A percentile compares a stretch with the other conserved stretches of the same genome.
Conservation (phyloP, 169 alveolate species). For the Eimeria acervulina region DNA sequence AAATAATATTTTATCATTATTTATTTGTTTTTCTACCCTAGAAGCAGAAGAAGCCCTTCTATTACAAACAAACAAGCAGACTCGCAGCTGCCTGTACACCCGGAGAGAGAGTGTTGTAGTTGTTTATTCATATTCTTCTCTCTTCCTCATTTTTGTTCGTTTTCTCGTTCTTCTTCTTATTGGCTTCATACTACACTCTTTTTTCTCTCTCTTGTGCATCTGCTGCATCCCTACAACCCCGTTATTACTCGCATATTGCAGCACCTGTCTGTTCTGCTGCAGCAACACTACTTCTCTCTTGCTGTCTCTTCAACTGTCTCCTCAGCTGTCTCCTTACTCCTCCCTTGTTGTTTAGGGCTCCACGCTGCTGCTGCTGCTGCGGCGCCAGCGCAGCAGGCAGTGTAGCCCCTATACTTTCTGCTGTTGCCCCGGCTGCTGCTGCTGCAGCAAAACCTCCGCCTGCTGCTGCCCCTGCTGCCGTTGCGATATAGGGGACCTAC, state of each 20-base stretch:
- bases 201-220: not conserved
- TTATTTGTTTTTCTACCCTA: not conserved
- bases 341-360: not conserved
- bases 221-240: too few relatives aligned
- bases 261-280: too few relatives aligned
- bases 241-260: too few relatives aligned
- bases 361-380: not conserved
- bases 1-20: not conserved
- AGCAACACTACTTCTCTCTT: not conserved
- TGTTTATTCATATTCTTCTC: not conserved
- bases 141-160: not conserved
- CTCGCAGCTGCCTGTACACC: too few relatives aligned
- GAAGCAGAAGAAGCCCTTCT: not conserved
- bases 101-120: not conserved
- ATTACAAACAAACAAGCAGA: too few relatives aligned
- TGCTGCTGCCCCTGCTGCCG: not conserved
- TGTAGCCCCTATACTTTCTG: not conserved
- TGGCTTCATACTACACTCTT: not conserved
- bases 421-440: slow-evolving; percentile 30
- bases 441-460: not conserved
- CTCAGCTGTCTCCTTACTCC: slow-evolving; percentile 39
- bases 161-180: not conserved
- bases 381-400: too few relatives aligned
- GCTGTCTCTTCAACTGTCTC: slow-evolving; percentile 16
- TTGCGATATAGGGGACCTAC: not conserved